Evolutionary conservation across 2,329 filamentous ascomycete species (phyloP).

Genomic region (Fusarium burgessii): DNA sequence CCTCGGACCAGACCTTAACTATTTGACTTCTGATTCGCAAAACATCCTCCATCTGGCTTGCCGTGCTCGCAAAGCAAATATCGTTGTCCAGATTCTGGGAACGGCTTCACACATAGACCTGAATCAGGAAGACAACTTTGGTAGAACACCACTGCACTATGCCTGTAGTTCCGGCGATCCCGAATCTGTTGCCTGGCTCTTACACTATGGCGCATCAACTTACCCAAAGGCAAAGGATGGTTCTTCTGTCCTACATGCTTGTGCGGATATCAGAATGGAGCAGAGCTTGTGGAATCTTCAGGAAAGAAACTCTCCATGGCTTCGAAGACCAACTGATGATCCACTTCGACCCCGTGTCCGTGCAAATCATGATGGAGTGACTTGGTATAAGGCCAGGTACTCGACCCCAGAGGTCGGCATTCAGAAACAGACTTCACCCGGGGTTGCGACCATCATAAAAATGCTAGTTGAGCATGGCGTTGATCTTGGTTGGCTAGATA

Average conservation of each 20-base stretch:
- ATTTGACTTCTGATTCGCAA: conserved; percentile 28
- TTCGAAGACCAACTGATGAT: conserved; percentile 2
- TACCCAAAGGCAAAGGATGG: neutral
- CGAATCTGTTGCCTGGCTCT: conserved; percentile 30
- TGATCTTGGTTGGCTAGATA: neutral
- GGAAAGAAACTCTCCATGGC: neutral
- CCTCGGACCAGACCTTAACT: conserved; percentile 8
- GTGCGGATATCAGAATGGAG: conserved; percentile 21
- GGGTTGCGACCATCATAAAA: conserved; percentile 11
- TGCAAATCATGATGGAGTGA: fast-evolving
- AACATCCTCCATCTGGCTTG: conserved; percentile 38
- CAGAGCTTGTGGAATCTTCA: conserved; percentile 24
- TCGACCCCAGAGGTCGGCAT: neutral
- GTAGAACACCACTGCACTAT: conserved; percentile 38
- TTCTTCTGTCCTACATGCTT: conserved; percentile 33
- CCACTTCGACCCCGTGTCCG: neutral
- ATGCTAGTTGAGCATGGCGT: conserved; percentile 18
- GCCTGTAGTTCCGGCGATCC: conserved; percentile 37
- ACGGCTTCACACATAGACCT: neutral
- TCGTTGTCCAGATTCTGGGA: conserved; percentile 25
- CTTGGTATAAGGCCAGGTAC: neutral
- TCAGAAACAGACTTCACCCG: neutral
- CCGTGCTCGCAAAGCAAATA: conserved; percentile 23
- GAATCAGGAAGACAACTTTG: conserved; percentile 27
- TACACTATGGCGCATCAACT: conserved; percentile 18